Base-by-base conservation (phyloP, 768 basidiomycete species). In the Pisolithus marmoratus region DNA sequence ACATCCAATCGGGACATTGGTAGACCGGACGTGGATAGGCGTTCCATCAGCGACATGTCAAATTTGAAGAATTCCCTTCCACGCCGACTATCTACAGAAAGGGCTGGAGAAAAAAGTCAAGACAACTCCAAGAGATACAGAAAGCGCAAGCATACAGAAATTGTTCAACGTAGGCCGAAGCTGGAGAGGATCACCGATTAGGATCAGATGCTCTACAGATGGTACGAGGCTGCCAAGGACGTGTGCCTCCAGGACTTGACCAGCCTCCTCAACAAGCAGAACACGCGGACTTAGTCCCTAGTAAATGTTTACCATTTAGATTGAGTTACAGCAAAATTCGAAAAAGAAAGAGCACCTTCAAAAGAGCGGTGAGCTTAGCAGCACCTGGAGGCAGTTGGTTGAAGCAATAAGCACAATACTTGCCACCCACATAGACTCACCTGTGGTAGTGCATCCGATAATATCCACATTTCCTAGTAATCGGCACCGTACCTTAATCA, bases 141-240 rank as follows among this genome's bases (percentile, higher is more conserved):
- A 8, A 9, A n/a, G 5, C 15, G 2, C 12, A 19, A 11, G 63
- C 78, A 24, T 51, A 87, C 86, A 54, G 54, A 73, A 89, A 17
- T 79, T 85, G 31, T 80, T 80, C 42, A 89, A 54, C 0, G 75
- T 87, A 0, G 84, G 87, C 1, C 89, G 78, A 2, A 91, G 73
- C 65, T 90, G 89, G 2, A 78, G 72, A 6, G 88, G 89, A 55
- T 91, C 89, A 0, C 89, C 89, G n/a, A 90, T 89, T 38, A 83
- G 71, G 52, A 91, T 87, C 20, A 90, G 70, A 37, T 90, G 87
- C 52, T 89, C 76, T 0, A 90, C 75, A 3, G 82, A 79, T 0
- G 76, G 74, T 2, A 86, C 85, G 1, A 89, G 71, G 37, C 75
- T 78, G 3, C 78, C 79, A 5, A 90, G 64, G 15, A 90, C 74